Evolutionary conservation across 495 filamentous ascomycete species (phyloP), one percentile per base, ranked within the genome.

Genomic region (Hypoxylon rickii): DNA sequence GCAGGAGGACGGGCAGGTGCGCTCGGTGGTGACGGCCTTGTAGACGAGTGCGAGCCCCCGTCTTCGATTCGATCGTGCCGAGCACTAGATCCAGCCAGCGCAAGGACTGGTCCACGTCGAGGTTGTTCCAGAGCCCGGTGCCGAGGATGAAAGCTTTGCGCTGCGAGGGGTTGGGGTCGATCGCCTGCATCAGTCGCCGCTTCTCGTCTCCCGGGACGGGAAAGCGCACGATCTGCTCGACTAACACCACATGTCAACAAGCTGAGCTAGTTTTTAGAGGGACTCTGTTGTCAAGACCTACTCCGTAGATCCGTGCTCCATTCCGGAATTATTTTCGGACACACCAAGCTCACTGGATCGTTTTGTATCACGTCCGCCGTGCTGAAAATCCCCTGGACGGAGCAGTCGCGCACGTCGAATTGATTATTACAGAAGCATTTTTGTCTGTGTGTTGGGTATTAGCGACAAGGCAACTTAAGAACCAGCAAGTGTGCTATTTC

Each of bases 381-480:
- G 44, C 73, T 77, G 63, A 73, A 81, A 33, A 81, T 81, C 2
- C 77, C 77, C 48, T 80, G 78, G 3, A 81, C 63, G 11, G 78
- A 81, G 63, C 78, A 81, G 13, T 70, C 70, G 52, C 72, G 79
- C 39, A 79, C 69, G 65, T 81, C 73, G 64, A 81, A 81, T 51
- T 81, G 78, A 22, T 74, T 70, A 44, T 81, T 79, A 53, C 78
- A 81, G 60, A 81, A 81, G 55, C 77, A 81, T 11, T 75, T 67
- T 20, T 59, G 69, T 50, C 77, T 80, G 29, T 41, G 20, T 13
- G 15, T 11, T 34, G 29, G 33, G 16, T 21, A 42, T 63, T 37
- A 68, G 54, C 43, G 18, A 22, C 11, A 12, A 40, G 4, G 21
- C 2, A 8, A 36, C 20, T n/a, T 6, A 19, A 29, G 16, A 11